Evolutionary conservation across 495 filamentous ascomycete species (phyloP).

Genomic region (Penicillium flavigenum): DNA sequence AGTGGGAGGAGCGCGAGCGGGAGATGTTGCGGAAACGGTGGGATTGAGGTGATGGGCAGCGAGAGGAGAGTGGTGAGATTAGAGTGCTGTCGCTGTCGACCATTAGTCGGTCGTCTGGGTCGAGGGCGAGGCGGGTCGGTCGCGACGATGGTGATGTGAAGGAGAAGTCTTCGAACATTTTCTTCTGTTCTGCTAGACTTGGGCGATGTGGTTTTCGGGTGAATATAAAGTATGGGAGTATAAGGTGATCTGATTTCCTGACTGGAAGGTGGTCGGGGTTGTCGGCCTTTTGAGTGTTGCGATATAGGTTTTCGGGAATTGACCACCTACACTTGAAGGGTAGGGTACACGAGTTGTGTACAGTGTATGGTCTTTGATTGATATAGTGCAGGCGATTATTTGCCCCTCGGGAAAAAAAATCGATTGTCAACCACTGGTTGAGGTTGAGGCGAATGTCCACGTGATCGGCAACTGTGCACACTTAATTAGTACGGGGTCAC

Average conservation of each 20-base stretch:
- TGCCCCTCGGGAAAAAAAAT: slow-evolving; percentile 13
- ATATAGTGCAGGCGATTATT: slow-evolving; percentile 3
- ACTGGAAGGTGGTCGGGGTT: neutral
- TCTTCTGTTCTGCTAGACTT: slow-evolving; percentile 3
- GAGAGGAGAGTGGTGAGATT: slow-evolving; percentile 48
- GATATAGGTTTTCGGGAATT: neutral
- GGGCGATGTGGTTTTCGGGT: neutral
- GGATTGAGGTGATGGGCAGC: slow-evolving; percentile 47
- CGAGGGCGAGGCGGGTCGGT: slow-evolving; percentile 34
- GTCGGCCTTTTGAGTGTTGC: neutral
- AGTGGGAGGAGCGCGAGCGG: slow-evolving; percentile 38
- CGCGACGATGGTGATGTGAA: slow-evolving; percentile 45
- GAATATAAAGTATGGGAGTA: neutral
- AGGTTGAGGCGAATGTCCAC: slow-evolving; percentile 11
- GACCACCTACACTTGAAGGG: slow-evolving; percentile 1
- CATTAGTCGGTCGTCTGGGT: slow-evolving; percentile 42
- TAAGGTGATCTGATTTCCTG: neutral
- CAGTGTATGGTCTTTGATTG: neutral
- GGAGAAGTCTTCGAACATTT: slow-evolving; percentile 51
- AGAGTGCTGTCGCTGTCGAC: slow-evolving; percentile 41
- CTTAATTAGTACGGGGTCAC: neutral
- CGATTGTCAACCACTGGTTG: slow-evolving; percentile 7
- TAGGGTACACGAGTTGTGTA: neutral
- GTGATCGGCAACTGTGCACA: slow-evolving; percentile 9
- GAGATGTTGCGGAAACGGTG: slow-evolving; percentile 37